A percentile compares a stretch with the other conserved stretches of the same genome.
Conservation (phyloP, 2,329 filamentous ascomycete genomes). For the Xylaria sp. region DNA sequence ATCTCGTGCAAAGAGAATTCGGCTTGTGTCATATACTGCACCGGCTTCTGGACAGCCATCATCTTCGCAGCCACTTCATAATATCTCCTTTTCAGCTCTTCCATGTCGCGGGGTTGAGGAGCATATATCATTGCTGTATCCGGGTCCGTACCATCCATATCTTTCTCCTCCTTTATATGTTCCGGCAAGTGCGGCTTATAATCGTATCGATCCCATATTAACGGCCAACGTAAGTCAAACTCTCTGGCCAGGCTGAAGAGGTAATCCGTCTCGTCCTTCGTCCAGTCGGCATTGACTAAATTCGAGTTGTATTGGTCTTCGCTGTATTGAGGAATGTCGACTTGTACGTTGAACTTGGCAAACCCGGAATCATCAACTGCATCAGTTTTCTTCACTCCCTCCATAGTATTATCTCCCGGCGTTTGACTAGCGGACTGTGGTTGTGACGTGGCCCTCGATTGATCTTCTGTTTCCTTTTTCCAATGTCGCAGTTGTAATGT, state of each 20-base stretch:
- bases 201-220: slow-evolving; percentile 94
- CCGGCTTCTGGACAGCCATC: slow-evolving; percentile 81
- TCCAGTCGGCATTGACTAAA: slow-evolving; percentile 82
- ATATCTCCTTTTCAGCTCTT: slow-evolving; percentile 91
- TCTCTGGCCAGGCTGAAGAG: slow-evolving; percentile 78
- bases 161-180: slow-evolving; percentile 53
- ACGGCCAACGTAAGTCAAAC: slow-evolving; percentile 87
- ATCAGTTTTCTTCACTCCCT: slow-evolving; percentile 52
- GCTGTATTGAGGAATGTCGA: slow-evolving; percentile 82
- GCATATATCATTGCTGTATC: slow-evolving; percentile 65
- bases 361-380: slow-evolving; percentile 71
- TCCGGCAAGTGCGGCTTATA: slow-evolving; percentile 62
- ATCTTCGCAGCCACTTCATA: slow-evolving; percentile 86
- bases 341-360: slow-evolving; percentile 86
- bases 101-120: slow-evolving; percentile 73
- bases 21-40: slow-evolving; percentile 85
- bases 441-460: slow-evolving; percentile 43
- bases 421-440: slow-evolving; percentile 39
- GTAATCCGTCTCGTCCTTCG: slow-evolving; percentile 93
- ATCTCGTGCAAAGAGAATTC: slow-evolving; percentile 86
- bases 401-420: slow-evolving; percentile 48
- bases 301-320: slow-evolving; percentile 86
- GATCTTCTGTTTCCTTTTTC: slow-evolving; percentile 69
- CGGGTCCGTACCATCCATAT: slow-evolving; percentile 53
- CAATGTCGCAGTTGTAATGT: slow-evolving; percentile 80